These are phyloP conservation scores for Durio zibethinus DNA, from an alignment of 345 rosid genomes.

Conservation along the genomic window DNA sequence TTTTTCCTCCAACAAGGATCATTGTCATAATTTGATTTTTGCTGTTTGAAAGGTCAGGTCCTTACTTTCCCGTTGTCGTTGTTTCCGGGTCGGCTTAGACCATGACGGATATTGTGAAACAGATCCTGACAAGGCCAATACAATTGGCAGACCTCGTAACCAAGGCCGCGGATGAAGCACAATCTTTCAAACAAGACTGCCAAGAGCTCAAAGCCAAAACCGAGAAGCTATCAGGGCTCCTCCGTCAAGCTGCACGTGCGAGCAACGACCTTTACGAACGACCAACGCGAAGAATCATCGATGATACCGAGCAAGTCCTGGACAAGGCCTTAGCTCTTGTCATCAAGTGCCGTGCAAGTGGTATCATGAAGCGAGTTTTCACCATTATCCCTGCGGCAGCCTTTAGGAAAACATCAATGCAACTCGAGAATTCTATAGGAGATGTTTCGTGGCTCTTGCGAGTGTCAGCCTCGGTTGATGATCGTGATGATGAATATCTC, in stretches of 20 bases:
- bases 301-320: constrained; percentile 73
- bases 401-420: constrained; percentile 54
- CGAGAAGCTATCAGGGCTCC: constrained; percentile 62
- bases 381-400: constrained; percentile 82
- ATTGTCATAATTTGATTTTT: not conserved
- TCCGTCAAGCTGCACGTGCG: constrained; percentile 79
- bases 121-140: constrained; percentile 61
- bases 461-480: constrained; percentile 54
- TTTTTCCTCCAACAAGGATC: not conserved
- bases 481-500: constrained; percentile 60
- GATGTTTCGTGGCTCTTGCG: constrained; percentile 78
- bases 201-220: constrained; percentile 61
- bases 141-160: constrained; percentile 68
- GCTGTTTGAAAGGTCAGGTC: not conserved
- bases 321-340: constrained; percentile 59
- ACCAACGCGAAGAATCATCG: constrained; percentile 70
- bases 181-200: constrained; percentile 74
- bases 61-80: not conserved
- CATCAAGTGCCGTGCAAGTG: constrained; percentile 61
- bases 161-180: constrained; percentile 58
- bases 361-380: constrained; percentile 67
- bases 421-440: constrained; percentile 74
- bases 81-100: constrained; percentile 38
- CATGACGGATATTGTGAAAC: constrained; percentile 76
- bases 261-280: constrained; percentile 71